These are phyloP conservation scores for Sporothrix euskadiensis DNA, from an alignment of 2,329 filamentous ascomycete genomes.

Conservation along the genomic window DNA sequence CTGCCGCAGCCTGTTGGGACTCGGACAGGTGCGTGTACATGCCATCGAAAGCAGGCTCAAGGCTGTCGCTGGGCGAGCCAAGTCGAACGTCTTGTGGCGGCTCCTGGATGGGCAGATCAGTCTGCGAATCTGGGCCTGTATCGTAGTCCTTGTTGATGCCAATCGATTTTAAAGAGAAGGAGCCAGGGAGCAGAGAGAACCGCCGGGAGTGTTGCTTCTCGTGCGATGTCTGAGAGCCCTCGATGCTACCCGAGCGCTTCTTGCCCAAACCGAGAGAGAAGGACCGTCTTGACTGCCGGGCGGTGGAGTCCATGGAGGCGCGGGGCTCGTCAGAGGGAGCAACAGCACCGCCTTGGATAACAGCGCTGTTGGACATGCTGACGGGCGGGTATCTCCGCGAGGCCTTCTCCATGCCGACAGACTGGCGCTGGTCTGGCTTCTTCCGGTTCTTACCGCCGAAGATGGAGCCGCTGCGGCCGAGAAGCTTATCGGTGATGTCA, in stretches of 20 bases:
- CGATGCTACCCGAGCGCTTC: slow-evolving; percentile 68
- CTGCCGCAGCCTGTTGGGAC: slow-evolving; percentile 38
- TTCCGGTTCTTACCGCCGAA: slow-evolving; percentile 66
- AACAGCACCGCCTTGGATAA: not conserved
- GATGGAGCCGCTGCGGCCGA: slow-evolving; percentile 79
- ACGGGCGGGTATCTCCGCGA: slow-evolving; percentile 79
- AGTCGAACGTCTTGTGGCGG: slow-evolving; percentile 35
- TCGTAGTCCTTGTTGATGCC: slow-evolving; percentile 59
- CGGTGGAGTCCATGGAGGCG: slow-evolving; percentile 66
- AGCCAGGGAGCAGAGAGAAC: slow-evolving; percentile 69
- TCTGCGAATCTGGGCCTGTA: slow-evolving; percentile 53
- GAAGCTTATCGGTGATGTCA: slow-evolving; percentile 78
- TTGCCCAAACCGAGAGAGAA: slow-evolving; percentile 69
- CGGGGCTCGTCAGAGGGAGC: slow-evolving; percentile 44
- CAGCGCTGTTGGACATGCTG: slow-evolving; percentile 74
- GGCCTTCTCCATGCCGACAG: slow-evolving; percentile 47
- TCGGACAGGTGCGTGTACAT: slow-evolving; percentile 40
- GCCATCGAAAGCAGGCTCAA: slow-evolving; percentile 35
- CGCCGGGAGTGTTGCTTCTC: slow-evolving; percentile 60
- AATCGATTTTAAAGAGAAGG: slow-evolving; percentile 66
- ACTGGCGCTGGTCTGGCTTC: slow-evolving; percentile 46
- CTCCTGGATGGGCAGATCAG: slow-evolving; percentile 55
- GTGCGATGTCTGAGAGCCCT: slow-evolving; percentile 56
- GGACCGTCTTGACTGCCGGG: slow-evolving; percentile 62
- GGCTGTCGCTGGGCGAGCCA: not conserved